Percentiles rank a stretch among this genome's conserved stretches.
Evolutionary conservation across 148 eudicot species (phyloP).

Genomic region (Persicaria tinctoria): DNA sequence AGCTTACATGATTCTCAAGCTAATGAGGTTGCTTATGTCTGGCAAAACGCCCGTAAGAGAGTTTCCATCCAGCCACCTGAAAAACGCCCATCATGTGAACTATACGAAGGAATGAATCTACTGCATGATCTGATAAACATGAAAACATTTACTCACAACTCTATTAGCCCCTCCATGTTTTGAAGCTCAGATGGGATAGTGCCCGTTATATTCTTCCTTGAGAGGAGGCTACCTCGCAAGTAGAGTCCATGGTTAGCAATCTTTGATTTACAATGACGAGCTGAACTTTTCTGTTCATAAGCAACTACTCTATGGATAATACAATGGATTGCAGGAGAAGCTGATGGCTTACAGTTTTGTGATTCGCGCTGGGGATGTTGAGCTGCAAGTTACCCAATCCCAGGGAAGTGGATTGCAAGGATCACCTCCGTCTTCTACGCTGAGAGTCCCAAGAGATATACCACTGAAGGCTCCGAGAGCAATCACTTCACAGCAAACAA

Average conservation of each 20-base stretch:
- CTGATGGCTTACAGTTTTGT: constrained; percentile 61
- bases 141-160: constrained; percentile 49
- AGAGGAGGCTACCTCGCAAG: constrained; percentile 48
- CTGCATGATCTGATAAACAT: not conserved
- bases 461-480: constrained; percentile 44
- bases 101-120: constrained; percentile 5
- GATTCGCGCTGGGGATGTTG: constrained; percentile 59
- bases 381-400: constrained; percentile 89
- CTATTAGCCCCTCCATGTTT: constrained; percentile 68
- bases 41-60: constrained; percentile 57
- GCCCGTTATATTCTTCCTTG: constrained; percentile 60
- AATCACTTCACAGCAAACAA: constrained; percentile 46
- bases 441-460: constrained; percentile 30
- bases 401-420: constrained; percentile 79
- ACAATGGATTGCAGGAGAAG: not conserved
- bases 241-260: constrained; percentile 13
- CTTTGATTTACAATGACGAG: not conserved
- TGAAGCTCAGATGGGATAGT: constrained; percentile 63
- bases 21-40: constrained; percentile 55
- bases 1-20: constrained; percentile 60
- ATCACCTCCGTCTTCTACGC: constrained; percentile 53
- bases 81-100: not conserved
- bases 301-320: not conserved
- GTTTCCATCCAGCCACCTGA: constrained; percentile 70
- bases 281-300: not conserved